Evolutionary conservation across 2,329 filamentous ascomycete species (phyloP).

Genomic region (Ceratocystis colombiana): DNA sequence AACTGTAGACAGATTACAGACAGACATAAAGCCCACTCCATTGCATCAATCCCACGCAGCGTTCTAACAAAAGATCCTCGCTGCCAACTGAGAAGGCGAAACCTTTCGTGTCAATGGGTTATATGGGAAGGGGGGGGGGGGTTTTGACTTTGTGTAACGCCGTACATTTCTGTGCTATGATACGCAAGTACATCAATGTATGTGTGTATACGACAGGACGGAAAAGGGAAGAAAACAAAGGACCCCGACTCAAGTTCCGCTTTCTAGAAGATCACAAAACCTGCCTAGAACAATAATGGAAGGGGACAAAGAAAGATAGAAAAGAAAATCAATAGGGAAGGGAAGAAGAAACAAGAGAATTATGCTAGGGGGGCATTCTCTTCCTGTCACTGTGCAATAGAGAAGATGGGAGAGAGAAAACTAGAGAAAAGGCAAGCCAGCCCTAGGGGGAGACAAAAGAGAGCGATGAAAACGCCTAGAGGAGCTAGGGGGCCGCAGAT

Average conservation of each 20-base stretch:
- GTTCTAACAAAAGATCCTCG: constrained; percentile 2
- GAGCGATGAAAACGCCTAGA: too few species aligned
- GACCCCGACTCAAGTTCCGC: background rate
- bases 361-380: too few species aligned
- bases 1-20: too few species aligned
- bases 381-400: too few species aligned
- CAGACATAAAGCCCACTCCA: background rate
- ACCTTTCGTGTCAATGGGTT: background rate
- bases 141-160: background rate
- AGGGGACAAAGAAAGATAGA: background rate
- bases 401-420: too few species aligned
- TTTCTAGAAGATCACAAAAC: background rate
- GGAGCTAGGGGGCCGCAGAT: background rate
- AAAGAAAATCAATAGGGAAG: background rate
- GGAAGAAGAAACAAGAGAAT: background rate
- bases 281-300: background rate
- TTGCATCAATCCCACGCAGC: background rate
- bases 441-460: too few species aligned
- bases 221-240: background rate
- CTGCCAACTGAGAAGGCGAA: background rate
- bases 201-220: constrained; percentile 1
- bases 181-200: background rate
- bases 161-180: background rate
- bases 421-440: too few species aligned
- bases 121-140: background rate